phyloP scores from a whole-genome alignment of 2,329 filamentous ascomycete genomes.

The Hypocreales sp. region DNA sequence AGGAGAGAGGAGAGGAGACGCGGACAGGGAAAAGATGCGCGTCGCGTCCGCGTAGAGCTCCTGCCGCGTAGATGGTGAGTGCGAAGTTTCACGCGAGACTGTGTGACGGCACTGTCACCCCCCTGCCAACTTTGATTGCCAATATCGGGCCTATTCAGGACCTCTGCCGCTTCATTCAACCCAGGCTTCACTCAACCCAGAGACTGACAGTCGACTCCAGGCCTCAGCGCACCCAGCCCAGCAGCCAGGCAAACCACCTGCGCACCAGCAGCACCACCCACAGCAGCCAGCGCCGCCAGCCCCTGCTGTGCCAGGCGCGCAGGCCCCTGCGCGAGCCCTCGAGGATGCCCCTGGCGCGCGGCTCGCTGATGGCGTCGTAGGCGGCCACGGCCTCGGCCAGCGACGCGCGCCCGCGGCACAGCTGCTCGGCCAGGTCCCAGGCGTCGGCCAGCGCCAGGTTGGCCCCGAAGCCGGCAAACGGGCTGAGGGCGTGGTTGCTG shows the following conservation, averaged over 20 bases:
- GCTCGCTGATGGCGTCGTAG: slow-evolving; percentile 20
- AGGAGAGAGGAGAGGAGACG: no score
- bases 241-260: slow-evolving; percentile 7
- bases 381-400: slow-evolving; percentile 12
- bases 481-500: slow-evolving; percentile 31
- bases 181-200: no score
- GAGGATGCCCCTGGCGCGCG: slow-evolving; percentile 14
- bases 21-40: no score
- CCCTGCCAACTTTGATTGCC: no score
- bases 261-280: slow-evolving; percentile 7
- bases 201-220: no score
- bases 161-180: no score
- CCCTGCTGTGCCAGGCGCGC: slow-evolving; percentile 9
- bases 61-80: no score
- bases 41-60: no score
- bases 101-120: no score
- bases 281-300: slow-evolving; percentile 9
- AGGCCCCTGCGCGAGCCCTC: slow-evolving; percentile 9
- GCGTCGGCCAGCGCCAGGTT: slow-evolving; percentile 31
- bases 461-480: slow-evolving; percentile 32
- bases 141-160: no score
- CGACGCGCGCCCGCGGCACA: slow-evolving; percentile 12
- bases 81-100: no score
- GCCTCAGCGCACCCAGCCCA: no score
- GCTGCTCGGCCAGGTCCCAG: slow-evolving; percentile 26